A percentile compares a stretch with the other conserved stretches of the same genome.
Conservation (phyloP, 352 stramenopile species). For the Globisporangium perplexum region DNA sequence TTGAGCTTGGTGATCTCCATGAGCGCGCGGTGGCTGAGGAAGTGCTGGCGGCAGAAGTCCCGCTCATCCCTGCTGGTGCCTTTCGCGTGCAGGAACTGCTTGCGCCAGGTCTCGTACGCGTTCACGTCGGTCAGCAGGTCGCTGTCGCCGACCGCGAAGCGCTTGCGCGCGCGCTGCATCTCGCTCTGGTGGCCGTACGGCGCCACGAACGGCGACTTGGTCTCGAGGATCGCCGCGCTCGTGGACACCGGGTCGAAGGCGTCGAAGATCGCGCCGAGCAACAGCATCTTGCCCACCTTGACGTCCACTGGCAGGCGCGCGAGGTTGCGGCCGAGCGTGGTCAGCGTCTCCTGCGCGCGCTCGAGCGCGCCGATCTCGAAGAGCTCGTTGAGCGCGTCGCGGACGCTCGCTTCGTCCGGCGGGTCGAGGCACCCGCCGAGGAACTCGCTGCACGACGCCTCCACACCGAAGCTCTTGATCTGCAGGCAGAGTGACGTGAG, state of each 20-base stretch:
- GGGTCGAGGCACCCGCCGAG: conserved; percentile 90
- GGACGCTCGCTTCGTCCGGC: conserved; percentile 81
- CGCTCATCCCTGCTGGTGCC: conserved; percentile 30
- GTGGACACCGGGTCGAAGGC: conserved; percentile 74
- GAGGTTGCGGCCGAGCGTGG: conserved; percentile 91
- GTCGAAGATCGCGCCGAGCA: conserved; percentile 93
- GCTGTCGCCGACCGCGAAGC: conserved; percentile 51
- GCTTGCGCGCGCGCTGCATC: conserved; percentile 55
- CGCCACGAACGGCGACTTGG: conserved; percentile 78
- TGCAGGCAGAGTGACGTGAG: conserved; percentile 95
- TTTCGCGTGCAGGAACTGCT: conserved; percentile 11
- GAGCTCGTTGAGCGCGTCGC: conserved; percentile 89
- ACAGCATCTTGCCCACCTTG: conserved; percentile 95
- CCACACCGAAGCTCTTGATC: conserved; percentile 87
- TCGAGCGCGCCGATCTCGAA: conserved; percentile 85
- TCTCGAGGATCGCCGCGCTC: conserved; percentile 69
- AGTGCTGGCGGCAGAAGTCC: conserved; percentile 66
- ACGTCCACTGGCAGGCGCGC: conserved; percentile 94
- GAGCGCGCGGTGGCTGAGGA: conserved; percentile 50
- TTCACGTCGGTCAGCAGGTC: conserved; percentile 78
- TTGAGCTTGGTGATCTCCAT: conserved; percentile 70
- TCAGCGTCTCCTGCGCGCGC: conserved; percentile 72
- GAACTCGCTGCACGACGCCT: conserved; percentile 79
- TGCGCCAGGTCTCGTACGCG: conserved; percentile 60
- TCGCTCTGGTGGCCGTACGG: conserved; percentile 64